Evolutionary conservation across 371 early-diverging fungal genomes (phyloP).

Genomic region (Conidiobolus incongruus): DNA sequence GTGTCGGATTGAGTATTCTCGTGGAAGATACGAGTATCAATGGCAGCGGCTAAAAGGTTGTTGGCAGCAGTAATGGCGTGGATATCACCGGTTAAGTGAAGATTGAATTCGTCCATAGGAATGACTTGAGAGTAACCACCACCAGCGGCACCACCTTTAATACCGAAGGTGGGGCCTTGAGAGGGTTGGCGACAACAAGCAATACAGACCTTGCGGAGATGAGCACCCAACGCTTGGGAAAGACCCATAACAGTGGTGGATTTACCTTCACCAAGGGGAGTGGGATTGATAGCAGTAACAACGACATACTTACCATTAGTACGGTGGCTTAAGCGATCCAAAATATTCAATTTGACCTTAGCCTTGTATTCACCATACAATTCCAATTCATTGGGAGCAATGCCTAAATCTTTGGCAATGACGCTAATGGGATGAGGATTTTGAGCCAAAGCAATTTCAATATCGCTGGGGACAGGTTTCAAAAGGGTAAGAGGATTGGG

Average conservation of each 20-base stretch:
- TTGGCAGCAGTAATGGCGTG: constrained; percentile 94
- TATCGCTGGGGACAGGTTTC: constrained; percentile 42
- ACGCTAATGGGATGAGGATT: constrained; percentile 57
- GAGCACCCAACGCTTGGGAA: constrained; percentile 82
- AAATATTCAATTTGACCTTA: constrained; percentile 60
- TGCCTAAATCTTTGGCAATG: constrained; percentile 66
- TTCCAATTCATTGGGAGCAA: constrained; percentile 36
- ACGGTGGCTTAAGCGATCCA: constrained; percentile 53
- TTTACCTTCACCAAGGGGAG: constrained; percentile 95
- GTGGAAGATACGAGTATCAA: constrained; percentile 93
- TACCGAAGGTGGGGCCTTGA: constrained; percentile 95
- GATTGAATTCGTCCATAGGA: constrained; percentile 97
- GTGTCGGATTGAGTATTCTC: constrained; percentile 70
- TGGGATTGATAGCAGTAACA: constrained; percentile 93
- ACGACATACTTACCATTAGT: constrained; percentile 81
- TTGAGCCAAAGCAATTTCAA: constrained; percentile 77
- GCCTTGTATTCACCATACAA: constrained; percentile 74
- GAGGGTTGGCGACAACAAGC: constrained; percentile 94
- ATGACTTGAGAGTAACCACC: constrained; percentile 95
- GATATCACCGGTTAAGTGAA: constrained; percentile 94
- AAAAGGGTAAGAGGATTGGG: constrained; percentile 36
- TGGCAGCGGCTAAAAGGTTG: constrained; percentile 88
- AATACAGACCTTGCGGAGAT: constrained; percentile 62
- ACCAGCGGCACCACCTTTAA: constrained; percentile 96
- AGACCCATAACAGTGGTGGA: constrained; percentile 91